Evolutionary conservation across 2,329 filamentous ascomycete genomes (phyloP), one percentile per base, ranked within the genome.

Genomic region (Hypoxylon sp.): DNA sequence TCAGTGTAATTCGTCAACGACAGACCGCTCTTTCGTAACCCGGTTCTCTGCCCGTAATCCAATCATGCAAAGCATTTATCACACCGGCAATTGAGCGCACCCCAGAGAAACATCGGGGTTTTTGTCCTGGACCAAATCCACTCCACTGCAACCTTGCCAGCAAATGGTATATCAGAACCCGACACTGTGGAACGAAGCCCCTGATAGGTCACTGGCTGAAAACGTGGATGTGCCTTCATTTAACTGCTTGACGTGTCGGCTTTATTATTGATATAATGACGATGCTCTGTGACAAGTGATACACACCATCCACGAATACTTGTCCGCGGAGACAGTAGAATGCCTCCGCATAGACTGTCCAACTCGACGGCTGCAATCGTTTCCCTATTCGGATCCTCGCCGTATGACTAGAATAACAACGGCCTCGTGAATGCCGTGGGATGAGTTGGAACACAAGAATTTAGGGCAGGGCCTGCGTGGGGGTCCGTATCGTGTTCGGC

Each of bases 1-100:
- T 40, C 4, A 14, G 4, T 35, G 11, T 49, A n/a, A 58, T 55
- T 61, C 56, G 57, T 53, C 64, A 57, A 50, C 46, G 25, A 40
- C 30, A 64, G 64, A 67, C 64, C 68, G 68, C 60, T 56, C 22
- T 42, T 64, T 51, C 22, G 13, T 44, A 37, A 53, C 58, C 50
- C 49, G 35, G 20, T 54, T 54, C 2, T 27, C 11, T 31, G 35
- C 58, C 22, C 44, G 51, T 22, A 49, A 44, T 35, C 57, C 44
- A 40, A 44, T 44, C 27, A 65, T 61, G 64, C 60, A 61, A 30
- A 11, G 30, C 37, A 67, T 64, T 22, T 14, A 33, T 14, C 42
- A 35, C 59, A 37, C 31, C 33, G 40, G 46, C 46, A 27, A 61
- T 66, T 66, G 44, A 35, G 13, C 33, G 40, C 27, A 44, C 57